phyloP scores from a whole-genome alignment of 108 stramenopile genomes.

The Pseudonitzschia delicatissima region DNA sequence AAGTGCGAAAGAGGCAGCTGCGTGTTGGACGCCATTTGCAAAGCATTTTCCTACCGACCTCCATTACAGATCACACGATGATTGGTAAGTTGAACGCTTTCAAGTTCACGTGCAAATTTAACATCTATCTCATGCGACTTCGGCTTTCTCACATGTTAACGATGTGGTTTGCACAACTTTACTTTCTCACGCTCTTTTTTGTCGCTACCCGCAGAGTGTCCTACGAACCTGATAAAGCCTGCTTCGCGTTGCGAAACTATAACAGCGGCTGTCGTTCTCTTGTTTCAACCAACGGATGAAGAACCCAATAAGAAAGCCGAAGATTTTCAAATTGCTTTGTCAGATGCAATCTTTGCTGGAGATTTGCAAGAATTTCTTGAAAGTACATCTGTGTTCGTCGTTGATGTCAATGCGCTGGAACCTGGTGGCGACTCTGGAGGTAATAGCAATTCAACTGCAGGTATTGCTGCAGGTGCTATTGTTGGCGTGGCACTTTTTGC shows the following conservation, averaged over 20 bases:
- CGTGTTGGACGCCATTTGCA: constrained; percentile 12
- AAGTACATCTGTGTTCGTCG: constrained; percentile 22
- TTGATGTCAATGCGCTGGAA: constrained; percentile 5
- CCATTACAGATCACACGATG: constrained; percentile 2
- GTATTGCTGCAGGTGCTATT: constrained; percentile 47
- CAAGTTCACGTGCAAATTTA: neutral
- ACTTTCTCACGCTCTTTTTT: neutral
- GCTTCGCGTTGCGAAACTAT: constrained; percentile 21
- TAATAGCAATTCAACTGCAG: neutral
- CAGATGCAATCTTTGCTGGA: constrained; percentile 24
- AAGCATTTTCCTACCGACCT: constrained; percentile 15
- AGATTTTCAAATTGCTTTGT: constrained; percentile 9
- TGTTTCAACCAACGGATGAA: constrained; percentile 16
- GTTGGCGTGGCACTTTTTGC: constrained; percentile 28
- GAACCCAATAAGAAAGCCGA: neutral
- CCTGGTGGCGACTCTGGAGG: neutral
- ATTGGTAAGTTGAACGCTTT: constrained; percentile 14
- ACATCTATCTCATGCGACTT: too few species aligned
- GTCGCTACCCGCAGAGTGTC: constrained; percentile 7
- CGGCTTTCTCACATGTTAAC: too few species aligned
- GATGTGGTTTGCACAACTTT: neutral
- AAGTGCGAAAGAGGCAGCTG: neutral
- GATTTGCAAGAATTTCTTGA: constrained; percentile 27
- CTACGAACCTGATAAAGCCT: neutral
- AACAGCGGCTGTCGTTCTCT: constrained; percentile 13